Evolutionary conservation across 2,329 filamentous ascomycete species (phyloP), one percentile per base, ranked within the genome.

Genomic region (Talaromyces piceae): DNA sequence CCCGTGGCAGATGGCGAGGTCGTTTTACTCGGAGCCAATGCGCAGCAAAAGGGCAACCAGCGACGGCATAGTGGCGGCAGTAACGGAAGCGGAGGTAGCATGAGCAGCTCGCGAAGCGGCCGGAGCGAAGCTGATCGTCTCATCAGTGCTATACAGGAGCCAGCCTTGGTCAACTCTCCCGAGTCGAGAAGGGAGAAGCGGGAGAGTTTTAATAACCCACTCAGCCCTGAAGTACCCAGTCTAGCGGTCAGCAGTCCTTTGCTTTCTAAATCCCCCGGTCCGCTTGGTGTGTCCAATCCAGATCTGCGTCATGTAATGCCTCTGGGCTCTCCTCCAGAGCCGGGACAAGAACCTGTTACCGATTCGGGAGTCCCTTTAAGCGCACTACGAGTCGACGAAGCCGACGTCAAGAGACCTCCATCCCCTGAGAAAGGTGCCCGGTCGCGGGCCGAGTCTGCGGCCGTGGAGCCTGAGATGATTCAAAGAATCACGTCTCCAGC

Each of bases 91-190:
- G 61, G 56, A 20, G 62, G 59, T n/a, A 67, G 65, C 48, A 39
- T 63, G 27, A 57, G 60, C 26, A 70, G 68, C 50, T 57, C 64
- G 8, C 58, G 59, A n/a, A 70, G 67, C 49, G 57, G 58, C 23
- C 66, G 51, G 53, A 71, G 68, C 46, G 67, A 71, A 22, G 69
- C 68, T 5, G 69, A 72, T 56, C 59, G 68, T 26, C 62, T 72
- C 5, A 72, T 72, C 43, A 69, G 68, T 44, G 69, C 69, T 5
- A 71, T 72, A 25, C 67, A 70, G 55, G 66, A 72, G 50, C 65
- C 66, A 39, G 49, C 65, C 4, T 52, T 63, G n/a, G 22, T 51
- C 8, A 48, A 48, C 2, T 45, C 39, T 25, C 20, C 41, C 12
- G 39, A 43, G 23, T 4, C 12, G 4, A 16, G 41, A 13, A 43